Percentiles rank a stretch among this genome's conserved stretches.
Evolutionary conservation across 2,329 filamentous ascomycete genomes (phyloP).

Genomic region (Botrytis elliptica): DNA sequence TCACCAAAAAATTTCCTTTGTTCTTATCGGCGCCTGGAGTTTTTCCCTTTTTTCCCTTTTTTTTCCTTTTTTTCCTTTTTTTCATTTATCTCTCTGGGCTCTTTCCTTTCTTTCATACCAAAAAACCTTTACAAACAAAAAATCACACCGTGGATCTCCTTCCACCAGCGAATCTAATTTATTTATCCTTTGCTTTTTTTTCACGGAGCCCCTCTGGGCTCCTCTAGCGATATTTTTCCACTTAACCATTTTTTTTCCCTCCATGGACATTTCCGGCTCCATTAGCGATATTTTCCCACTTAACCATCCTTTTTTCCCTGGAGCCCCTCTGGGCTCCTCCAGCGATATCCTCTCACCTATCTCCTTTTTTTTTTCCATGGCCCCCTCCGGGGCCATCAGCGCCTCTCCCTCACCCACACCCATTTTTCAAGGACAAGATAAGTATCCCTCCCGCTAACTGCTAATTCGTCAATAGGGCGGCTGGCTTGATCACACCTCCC

Average conservation of each 20-base stretch:
- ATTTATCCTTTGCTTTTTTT: background rate
- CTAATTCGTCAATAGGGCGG: slow-evolving; percentile 3
- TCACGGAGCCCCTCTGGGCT: background rate
- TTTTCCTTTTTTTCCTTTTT: background rate
- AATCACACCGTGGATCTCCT: background rate
- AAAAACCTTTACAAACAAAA: background rate
- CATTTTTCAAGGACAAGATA: background rate
- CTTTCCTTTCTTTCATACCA: background rate
- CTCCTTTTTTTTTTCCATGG: background rate
- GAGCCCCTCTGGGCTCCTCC: too few species aligned
- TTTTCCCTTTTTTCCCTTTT: background rate
- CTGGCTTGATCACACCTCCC: slow-evolving; percentile 14
- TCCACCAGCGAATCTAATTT: background rate
- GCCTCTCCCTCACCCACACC: background rate
- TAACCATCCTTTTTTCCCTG: background rate
- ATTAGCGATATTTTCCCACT: background rate
- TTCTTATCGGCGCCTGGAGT: too few species aligned
- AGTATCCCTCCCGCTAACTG: background rate
- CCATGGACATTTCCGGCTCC: slow-evolving; percentile 2
- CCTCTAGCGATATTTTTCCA: slow-evolving; percentile 1
- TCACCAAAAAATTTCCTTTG: background rate
- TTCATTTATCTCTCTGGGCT: background rate
- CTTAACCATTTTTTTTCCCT: background rate
- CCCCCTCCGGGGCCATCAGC: background rate
- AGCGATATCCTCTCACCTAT: background rate